These are phyloP conservation scores for Obba rivulosa DNA, from an alignment of 768 basidiomycete species.

Conservation along the genomic window DNA sequence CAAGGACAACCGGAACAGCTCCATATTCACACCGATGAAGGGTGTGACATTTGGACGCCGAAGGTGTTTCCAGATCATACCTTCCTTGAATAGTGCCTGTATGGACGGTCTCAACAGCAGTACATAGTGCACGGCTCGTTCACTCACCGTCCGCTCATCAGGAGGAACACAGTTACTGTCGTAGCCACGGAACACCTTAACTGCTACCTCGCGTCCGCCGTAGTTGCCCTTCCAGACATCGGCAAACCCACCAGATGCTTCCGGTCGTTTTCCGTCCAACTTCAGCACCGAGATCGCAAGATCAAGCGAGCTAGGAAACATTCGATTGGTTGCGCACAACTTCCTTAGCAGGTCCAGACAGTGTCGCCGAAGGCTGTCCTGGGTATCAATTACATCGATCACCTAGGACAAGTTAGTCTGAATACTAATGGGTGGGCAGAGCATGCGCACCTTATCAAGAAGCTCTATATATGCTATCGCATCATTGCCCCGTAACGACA, in stretches of 20 bases:
- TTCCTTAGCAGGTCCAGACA: not conserved
- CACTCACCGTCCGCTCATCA: not conserved
- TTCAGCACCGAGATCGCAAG: not conserved
- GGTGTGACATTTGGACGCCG: constrained; percentile 1
- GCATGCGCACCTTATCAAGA: not conserved
- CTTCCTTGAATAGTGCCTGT: constrained; percentile 5
- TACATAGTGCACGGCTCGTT: too few species aligned
- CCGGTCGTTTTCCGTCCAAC: not conserved
- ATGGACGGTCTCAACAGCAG: not conserved
- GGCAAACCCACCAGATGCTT: constrained; percentile 5
- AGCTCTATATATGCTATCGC: not conserved
- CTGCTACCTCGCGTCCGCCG: not conserved
- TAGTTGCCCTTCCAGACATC: constrained; percentile 5
- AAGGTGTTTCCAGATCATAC: constrained; percentile 3
- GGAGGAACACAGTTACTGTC: not conserved
- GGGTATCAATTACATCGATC: not conserved
- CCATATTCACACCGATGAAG: constrained; percentile 2
- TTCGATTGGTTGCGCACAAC: not conserved
- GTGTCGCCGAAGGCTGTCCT: not conserved
- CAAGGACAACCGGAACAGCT: constrained; percentile 3
- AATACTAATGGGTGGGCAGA: not conserved
- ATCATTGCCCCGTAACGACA: too few species aligned
- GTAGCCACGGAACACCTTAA: constrained; percentile 3
- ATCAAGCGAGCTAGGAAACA: not conserved
- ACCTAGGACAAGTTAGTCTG: not conserved